Percentiles rank a stretch among this genome's conserved stretches.
Conservation (phyloP, 768 basidiomycete genomes). For the Vararia minispora region DNA sequence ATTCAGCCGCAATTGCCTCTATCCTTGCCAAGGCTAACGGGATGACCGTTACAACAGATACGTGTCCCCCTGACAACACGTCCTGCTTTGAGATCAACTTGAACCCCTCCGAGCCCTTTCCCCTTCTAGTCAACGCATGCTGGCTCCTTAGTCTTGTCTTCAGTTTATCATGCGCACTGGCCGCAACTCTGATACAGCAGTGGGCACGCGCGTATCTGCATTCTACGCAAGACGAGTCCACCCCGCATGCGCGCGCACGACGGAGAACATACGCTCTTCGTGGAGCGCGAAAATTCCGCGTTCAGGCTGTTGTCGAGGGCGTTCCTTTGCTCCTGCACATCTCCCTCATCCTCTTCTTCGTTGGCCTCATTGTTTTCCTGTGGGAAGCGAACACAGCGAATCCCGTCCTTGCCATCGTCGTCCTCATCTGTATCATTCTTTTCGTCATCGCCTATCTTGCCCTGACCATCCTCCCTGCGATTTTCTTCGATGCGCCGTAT, state of each 20-base stretch:
- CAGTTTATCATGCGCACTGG: conserved; percentile 31
- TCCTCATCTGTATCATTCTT: no score
- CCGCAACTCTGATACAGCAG: conserved; percentile 36
- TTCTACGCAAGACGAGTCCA: conserved; percentile 20
- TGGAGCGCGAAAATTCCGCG: conserved; percentile 25
- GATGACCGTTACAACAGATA: not conserved
- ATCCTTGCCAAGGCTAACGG: no score
- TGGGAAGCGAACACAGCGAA: no score
- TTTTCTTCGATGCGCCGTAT: no score
- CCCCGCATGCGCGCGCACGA: conserved; percentile 26
- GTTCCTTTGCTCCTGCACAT: conserved; percentile 38
- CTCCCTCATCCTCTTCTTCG: conserved; percentile 41
- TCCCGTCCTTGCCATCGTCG: no score
- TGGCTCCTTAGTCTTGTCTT: conserved; percentile 29
- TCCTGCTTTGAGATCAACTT: not conserved
- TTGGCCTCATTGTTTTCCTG: conserved; percentile 34
- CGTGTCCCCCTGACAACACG: conserved; percentile 1
- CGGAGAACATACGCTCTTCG: conserved; percentile 26
- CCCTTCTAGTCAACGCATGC: conserved; percentile 22
- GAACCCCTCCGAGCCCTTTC: not conserved
- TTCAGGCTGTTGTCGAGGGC: conserved; percentile 28
- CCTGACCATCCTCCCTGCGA: no score
- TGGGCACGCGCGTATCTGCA: conserved; percentile 32
- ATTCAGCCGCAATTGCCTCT: no score
- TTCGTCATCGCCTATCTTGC: no score